These are phyloP conservation scores for Metarhizium robertsii DNA, from an alignment of 2,329 filamentous ascomycete genomes.

Conservation along the genomic window DNA sequence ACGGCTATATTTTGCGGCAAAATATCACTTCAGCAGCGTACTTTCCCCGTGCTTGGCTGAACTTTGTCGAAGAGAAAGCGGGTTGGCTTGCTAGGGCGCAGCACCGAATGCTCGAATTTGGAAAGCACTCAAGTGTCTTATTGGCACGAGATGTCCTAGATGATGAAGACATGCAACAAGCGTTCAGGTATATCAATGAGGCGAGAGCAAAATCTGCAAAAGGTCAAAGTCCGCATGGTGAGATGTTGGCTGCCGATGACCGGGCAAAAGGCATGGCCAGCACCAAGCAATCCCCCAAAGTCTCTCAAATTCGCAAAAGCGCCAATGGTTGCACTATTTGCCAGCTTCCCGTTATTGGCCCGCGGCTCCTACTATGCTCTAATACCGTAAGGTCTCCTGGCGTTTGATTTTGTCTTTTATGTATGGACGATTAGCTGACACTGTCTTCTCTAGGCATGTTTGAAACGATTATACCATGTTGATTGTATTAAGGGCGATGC, in stretches of 20 bases:
- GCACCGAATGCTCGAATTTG: constrained; percentile 42
- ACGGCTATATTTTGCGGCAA: constrained; percentile 42
- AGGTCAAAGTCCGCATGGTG: neutral
- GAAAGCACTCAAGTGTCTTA: constrained; percentile 43
- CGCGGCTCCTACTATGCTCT: constrained; percentile 37
- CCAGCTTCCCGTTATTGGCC: constrained; percentile 36
- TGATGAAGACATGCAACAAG: constrained; percentile 32
- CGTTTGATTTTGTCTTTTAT: neutral
- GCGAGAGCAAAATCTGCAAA: constrained; percentile 22
- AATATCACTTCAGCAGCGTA: constrained; percentile 42
- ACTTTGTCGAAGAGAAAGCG: constrained; percentile 41
- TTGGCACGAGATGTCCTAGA: constrained; percentile 38
- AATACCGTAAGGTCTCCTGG: constrained; percentile 34
- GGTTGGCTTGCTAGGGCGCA: constrained; percentile 40
- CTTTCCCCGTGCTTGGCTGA: constrained; percentile 41
- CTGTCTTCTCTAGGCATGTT: constrained; percentile 26
- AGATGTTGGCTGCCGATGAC: neutral
- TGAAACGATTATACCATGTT: constrained; percentile 37
- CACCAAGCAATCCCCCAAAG: constrained; percentile 20
- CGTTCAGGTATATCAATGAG: constrained; percentile 32
- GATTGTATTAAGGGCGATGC: constrained; percentile 32
- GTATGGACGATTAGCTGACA: constrained; percentile 7
- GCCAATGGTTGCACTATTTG: constrained; percentile 38
- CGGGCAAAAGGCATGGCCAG: constrained; percentile 2
- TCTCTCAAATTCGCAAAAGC: constrained; percentile 30